Percentiles rank a stretch among this genome's conserved stretches.
These are phyloP conservation scores for Mayamaea pseudoterrestris DNA, from an alignment of 108 stramenopile species.

Conservation along the genomic window DNA sequence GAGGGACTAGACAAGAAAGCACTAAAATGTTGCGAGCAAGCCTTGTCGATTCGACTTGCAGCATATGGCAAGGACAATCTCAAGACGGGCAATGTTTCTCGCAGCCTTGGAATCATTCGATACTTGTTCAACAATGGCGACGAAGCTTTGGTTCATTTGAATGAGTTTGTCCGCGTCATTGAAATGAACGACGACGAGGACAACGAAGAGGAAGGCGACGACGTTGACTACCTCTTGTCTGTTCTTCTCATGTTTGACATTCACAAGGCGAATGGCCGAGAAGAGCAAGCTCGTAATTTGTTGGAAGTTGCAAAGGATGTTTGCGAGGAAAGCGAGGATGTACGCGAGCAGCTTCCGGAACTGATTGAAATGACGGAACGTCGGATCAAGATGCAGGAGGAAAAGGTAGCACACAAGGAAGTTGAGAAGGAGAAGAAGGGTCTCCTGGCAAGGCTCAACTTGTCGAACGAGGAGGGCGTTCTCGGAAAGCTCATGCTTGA, in stretches of 20 bases:
- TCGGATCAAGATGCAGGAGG: no score
- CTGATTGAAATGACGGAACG: no score
- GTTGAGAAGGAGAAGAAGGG: no score
- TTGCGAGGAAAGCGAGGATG: conserved; percentile 4
- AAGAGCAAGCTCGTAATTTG: conserved; percentile 7
- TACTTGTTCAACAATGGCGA: conserved; percentile 9
- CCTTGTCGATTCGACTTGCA: conserved; percentile 4
- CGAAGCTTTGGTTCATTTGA: conserved; percentile 15
- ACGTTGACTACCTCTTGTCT: conserved; percentile 14
- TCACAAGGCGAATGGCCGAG: conserved; percentile 3
- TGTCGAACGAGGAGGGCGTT: neutral
- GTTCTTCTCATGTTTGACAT: conserved; percentile 15
- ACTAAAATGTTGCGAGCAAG: neutral
- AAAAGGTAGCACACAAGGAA: no score
- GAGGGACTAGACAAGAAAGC: conserved; percentile 1
- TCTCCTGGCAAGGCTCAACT: neutral
- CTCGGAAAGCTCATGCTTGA: neutral
- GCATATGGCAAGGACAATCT: conserved; percentile 11
- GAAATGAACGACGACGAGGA: conserved; percentile 3
- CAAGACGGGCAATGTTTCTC: conserved; percentile 7
- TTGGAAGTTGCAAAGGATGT: conserved; percentile 9
- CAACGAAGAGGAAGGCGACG: neutral
- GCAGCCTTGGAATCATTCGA: conserved; percentile 15
- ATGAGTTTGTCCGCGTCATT: conserved; percentile 12
- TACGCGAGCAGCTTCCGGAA: no score